Evolutionary conservation across 1,284 basidiomycete species (phyloP), one percentile per base, ranked within the genome.

Genomic region (Cutaneotrichosporon curvatum): DNA sequence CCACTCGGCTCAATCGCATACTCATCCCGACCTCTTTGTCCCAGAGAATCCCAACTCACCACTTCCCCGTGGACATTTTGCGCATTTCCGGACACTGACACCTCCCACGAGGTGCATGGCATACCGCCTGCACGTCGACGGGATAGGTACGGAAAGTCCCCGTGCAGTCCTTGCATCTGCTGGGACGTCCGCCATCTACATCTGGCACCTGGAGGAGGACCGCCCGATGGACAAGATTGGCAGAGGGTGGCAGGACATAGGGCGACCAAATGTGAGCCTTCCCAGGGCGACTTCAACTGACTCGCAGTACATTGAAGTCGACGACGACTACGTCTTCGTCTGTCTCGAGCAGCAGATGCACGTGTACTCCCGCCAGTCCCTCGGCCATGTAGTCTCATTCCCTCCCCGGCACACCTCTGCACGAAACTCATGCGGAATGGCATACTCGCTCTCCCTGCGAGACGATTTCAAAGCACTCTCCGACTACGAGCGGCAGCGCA

Each of bases 231-330:
- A 64, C 37, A 55, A 23, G 25, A 57, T 63, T 20, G 39, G 39
- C 4, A 45, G 58, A 9, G 45, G 45, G 2, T 20, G 19, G 2
- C 43, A 43, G 14, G 56, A 62, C 19, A 43, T 30, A 23, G 47
- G 47, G 4, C 20, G 43, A 8, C 50, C 54, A 0, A 57, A 57
- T 32, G 61, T 61, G 28, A 51, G 63, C 48, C 10, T 7, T 14
- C 5, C 8, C 19, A 7, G 12, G 12, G 25, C 19, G 30, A 4
- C 12, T 2, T 6, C 9, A 11, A 31, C 50, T 59, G 40, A 53
- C 48, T 9, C 22, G 14, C 49, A 69, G 66, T 71, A 71, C 45
- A 58, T 71, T 37, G 69, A 71, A 39, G 59, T 71, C 33, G 69
- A 71, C 49, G 66, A 71, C 41, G 54, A 67, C 15, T 61, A 49